Base-by-base conservation (phyloP, 2,329 filamentous ascomycete genomes). In the Cadophora sp. region DNA sequence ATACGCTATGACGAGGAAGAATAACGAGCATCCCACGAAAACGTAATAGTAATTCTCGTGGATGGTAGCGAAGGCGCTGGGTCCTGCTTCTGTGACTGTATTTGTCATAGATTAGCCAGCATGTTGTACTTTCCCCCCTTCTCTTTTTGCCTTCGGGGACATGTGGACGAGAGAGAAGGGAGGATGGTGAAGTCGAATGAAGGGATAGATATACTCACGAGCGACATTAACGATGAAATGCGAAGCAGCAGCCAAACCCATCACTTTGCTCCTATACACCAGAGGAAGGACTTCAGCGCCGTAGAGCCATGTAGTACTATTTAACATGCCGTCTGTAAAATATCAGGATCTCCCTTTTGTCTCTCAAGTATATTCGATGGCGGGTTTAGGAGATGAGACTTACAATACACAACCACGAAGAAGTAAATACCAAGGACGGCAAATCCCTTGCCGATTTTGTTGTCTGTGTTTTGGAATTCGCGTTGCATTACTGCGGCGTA, bases 11-110 rank as follows among this genome's bases (percentile, higher is more conserved):
- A 80, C 75, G 0, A 86, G 72, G 76, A 86, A 87, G 76, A 86
- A 81, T 0, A 77, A 30, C 1, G 82, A 82, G 70, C 84, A 87
- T 5, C 71, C 81, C 1, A 87, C 84, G 67, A 87, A 87, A 20
- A 87, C 85, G 67, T 87, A 87, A 74, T 87, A 87, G 74, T 87
- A 88, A 69, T 87, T 87, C 70, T 87, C 81, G n/a, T 80, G 73
- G 62, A 88, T 87, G 51, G 81, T 85, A 16, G 83, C 83, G 70
- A 87, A 87, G 0, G 85, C 85, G 61, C 80, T 85, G 0, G 85
- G 85, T 0, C 84, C 85, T 7, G 83, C 83, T 73, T 85, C 82
- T 61, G 83, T 85, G 70, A 85, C 79, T 77, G 60, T 36, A 51
- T 7, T 20, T 11, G 43, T 8, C 6, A 41, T 27, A 11, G 18